These are phyloP conservation scores for Lasiodiplodia hormozganensis DNA, from an alignment of 2,329 filamentous ascomycete genomes.

Conservation along the genomic window DNA sequence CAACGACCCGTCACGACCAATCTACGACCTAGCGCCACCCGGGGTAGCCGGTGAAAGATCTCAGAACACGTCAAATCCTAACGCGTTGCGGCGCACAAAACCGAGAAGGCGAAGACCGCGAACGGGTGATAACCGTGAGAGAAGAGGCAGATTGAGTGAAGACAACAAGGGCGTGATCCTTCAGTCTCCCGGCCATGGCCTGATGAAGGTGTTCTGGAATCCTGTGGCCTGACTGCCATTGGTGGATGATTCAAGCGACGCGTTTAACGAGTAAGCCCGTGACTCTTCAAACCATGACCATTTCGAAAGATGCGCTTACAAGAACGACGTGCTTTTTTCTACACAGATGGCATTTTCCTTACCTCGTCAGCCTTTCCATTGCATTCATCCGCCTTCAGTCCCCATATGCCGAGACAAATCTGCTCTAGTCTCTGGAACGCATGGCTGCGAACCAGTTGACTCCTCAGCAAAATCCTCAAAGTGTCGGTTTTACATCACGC, in stretches of 20 bases:
- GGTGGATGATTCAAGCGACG: not conserved
- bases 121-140: conserved; percentile 16
- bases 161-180: not conserved
- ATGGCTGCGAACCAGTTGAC: not conserved
- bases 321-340: not conserved
- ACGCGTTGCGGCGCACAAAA: not conserved
- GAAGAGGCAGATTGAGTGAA: not conserved
- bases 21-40: not conserved
- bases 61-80: not conserved
- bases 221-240: conserved; percentile 23
- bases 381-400: not conserved
- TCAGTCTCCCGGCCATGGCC: conserved; percentile 14
- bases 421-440: not conserved
- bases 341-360: not conserved
- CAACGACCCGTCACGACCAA: not conserved
- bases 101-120: not conserved
- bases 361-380: not conserved
- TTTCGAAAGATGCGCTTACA: conserved; percentile 6
- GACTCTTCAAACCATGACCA: not conserved
- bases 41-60: conserved; percentile 3
- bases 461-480: not conserved
- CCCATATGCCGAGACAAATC: not conserved
- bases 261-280: conserved; percentile 3
- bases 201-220: conserved; percentile 23
- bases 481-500: not conserved